Evolutionary conservation across 257 asterid genomes (phyloP), one percentile per base, ranked within the genome.

Genomic region (Penstemon barbatus): DNA sequence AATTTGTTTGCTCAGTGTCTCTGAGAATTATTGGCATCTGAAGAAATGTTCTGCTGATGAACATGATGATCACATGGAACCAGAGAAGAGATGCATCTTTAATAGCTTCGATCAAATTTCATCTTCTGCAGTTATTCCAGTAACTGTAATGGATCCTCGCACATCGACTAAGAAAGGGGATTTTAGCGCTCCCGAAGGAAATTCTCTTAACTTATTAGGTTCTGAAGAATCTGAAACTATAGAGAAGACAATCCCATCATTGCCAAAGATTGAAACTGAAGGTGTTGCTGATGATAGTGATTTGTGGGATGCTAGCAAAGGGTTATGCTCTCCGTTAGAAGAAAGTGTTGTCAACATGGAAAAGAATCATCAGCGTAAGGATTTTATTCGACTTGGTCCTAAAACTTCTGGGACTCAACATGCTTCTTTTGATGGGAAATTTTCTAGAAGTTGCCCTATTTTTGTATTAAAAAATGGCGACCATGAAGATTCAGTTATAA

Each of bases 81-180:
- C 51, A 3, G 74, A 61, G 55, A 69, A 71, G 18, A 12, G 76
- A 65, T 76, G 71, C 54, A 37, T 69, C 44, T 66, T 83, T 37
- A 76, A 78, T 75, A 74, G 70, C 56, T 81, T 67, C 59, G 71
- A 76, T 39, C 76, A 80, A 67, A 74, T 65, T 52, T 75, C 84
- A 52, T 58, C 83, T 46, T 80, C 90, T 52, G 76, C 82, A 5
- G 71, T 90, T 44, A 68, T 84, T 65, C 73, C 96, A 18, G 71
- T 90, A 71, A 74, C 55, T 64, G 92, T 88, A 63, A 78, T 76
- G 52, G 99, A 94, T 78, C 96, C 96, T 50, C 95, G 97, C 58
- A 10, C 42, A 46, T 48, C 72, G 57, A 71, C 71, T 60, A 75
- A 74, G 73, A 79, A 77, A 52, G 82, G 44, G 53, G 46, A 45